Evolutionary conservation across 768 basidiomycete species (phyloP), one percentile per base, ranked within the genome.

Genomic region (Mycena galopus): DNA sequence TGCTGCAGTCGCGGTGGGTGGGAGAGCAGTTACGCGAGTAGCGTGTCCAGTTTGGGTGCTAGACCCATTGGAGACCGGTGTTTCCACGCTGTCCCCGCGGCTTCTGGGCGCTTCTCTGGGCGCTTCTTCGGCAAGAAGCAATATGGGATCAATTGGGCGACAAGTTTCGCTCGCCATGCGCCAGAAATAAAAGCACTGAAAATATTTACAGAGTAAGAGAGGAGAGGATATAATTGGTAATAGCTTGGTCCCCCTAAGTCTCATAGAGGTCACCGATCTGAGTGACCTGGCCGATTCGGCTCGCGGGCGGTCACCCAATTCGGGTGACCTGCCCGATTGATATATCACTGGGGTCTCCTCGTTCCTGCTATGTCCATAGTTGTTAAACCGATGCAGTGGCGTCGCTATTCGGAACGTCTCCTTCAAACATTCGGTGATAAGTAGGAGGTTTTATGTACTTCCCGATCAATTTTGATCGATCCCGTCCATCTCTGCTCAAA

Each of bases 331-430:
- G n/a, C 1, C 27, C 44, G 66, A 33, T 50, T 35, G 27, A 25
- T 19, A 27, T 35, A 50, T 57, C n/a, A 47, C 1, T 67, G 66
- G 66, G 66, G 66, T 67, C 66, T 67, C 66, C 66, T 29, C 51
- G 63, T 65, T 65, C 63, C 35, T 6, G 14, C 35, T 37, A 6
- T 37, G 14, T 37, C 14, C 35, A 37, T 37, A 37, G 35, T 37
- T n/a, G n/a, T n/a, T n/a, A n/a, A n/a, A n/a, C n/a, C n/a, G n/a
- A n/a, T n/a, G n/a, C n/a, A n/a, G n/a, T n/a, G n/a, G n/a, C n/a
- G n/a, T n/a, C n/a, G n/a, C n/a, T n/a, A n/a, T n/a, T n/a, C n/a
- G n/a, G n/a, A n/a, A n/a, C n/a, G n/a, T n/a, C n/a, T n/a, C n/a
- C n/a, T n/a, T n/a, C n/a, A n/a, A n/a, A n/a, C n/a, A n/a, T n/a